Evolutionary conservation across 345 rosid species (phyloP).

Genomic region (Eucalyptus pauciflora): DNA sequence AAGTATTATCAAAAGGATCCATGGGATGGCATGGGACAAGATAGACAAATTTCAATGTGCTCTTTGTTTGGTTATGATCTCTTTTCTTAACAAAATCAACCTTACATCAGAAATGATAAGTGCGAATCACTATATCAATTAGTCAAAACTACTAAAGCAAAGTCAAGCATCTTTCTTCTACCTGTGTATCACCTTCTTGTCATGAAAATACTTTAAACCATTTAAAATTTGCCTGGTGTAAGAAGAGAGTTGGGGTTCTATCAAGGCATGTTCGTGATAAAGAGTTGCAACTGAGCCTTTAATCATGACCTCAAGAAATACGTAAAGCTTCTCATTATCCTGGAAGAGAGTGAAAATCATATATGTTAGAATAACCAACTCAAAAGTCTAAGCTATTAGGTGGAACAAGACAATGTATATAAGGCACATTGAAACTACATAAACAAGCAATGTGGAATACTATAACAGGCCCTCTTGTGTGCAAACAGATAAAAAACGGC

Average conservation of each 20-base stretch:
- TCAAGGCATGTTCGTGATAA: constrained; percentile 34
- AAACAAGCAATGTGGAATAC: not conserved
- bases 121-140: not conserved
- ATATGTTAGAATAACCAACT: not conserved
- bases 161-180: not conserved
- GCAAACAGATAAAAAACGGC: not conserved
- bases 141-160: not conserved
- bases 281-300: constrained; percentile 64
- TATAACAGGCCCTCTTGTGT: not conserved
- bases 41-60: not conserved
- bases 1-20: not conserved
- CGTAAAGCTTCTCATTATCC: constrained; percentile 66
- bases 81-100: not conserved
- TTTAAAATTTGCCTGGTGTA: constrained; percentile 72
- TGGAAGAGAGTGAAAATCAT: constrained; percentile 3
- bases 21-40: not conserved
- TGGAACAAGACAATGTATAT: not conserved
- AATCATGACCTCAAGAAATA: constrained; percentile 71
- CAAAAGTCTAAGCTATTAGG: not conserved
- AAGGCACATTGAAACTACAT: not conserved
- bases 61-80: not conserved
- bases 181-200: constrained; percentile 40
- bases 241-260: constrained; percentile 48
- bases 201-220: constrained; percentile 82
- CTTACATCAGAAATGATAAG: not conserved